These are phyloP conservation scores for Kitagawia praeruptora DNA, from an alignment of 129 eudicot genomes.

Conservation along the genomic window DNA sequence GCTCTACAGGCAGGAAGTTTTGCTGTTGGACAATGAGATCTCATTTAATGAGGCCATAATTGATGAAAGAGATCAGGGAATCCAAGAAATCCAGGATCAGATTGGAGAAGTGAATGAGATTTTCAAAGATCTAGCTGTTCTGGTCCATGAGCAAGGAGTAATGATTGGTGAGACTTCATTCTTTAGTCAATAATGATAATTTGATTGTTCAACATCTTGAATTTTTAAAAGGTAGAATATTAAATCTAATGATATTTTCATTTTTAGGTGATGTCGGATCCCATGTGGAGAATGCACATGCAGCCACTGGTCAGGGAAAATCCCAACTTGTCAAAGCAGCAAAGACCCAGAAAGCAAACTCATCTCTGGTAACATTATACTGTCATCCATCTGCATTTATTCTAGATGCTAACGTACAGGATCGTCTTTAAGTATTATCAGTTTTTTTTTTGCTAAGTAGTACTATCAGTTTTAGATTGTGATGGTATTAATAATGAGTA, in stretches of 20 bases:
- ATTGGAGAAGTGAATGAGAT: constrained; percentile 67
- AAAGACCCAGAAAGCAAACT: constrained; percentile 75
- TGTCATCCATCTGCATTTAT: background rate
- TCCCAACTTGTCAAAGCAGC: constrained; percentile 82
- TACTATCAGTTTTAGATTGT: background rate
- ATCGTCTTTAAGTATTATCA: background rate
- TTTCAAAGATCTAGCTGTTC: constrained; percentile 58
- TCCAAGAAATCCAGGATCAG: constrained; percentile 57
- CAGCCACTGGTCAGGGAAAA: constrained; percentile 82
- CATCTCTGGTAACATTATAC: constrained; percentile 58
- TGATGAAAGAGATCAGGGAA: constrained; percentile 77
- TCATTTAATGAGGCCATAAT: constrained; percentile 66
- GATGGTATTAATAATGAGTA: background rate
- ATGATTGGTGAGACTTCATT: constrained; percentile 53
- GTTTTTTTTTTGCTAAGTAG: background rate
- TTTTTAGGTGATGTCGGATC: constrained; percentile 77
- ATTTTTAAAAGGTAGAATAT: background rate
- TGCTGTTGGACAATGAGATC: constrained; percentile 69
- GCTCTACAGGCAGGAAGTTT: constrained; percentile 58
- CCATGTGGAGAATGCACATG: constrained; percentile 66
- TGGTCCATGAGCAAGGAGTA: constrained; percentile 83
- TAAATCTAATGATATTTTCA: background rate
- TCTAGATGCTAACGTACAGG: background rate
- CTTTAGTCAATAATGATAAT: background rate
- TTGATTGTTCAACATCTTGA: background rate